Evolutionary conservation across 495 filamentous ascomycete genomes (phyloP).

Genomic region (Lepidopterella palustris): DNA sequence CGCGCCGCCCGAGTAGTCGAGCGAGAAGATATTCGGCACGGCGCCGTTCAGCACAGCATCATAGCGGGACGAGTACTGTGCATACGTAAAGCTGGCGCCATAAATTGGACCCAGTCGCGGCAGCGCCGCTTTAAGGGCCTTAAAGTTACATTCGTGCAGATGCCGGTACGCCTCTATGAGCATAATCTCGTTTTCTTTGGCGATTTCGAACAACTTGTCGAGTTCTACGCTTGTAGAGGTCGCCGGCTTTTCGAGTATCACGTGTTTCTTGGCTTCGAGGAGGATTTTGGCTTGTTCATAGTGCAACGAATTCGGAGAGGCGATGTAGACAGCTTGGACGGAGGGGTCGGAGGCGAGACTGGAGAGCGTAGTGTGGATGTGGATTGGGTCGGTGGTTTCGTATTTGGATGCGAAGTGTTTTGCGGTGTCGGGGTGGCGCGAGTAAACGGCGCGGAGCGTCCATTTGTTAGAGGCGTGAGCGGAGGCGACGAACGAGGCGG

Average conservation of each 20-base stretch:
- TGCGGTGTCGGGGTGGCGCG: slow-evolving; percentile 29
- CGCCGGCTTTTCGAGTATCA: slow-evolving; percentile 88
- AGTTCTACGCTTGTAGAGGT: slow-evolving; percentile 67
- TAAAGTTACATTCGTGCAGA: slow-evolving; percentile 59
- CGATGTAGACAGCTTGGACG: slow-evolving; percentile 46
- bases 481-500: slow-evolving; percentile 32
- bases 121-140: slow-evolving; percentile 62
- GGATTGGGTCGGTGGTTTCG: background rate
- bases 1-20: slow-evolving; percentile 66
- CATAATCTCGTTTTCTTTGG: slow-evolving; percentile 44
- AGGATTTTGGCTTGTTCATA: slow-evolving; percentile 58
- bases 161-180: slow-evolving; percentile 37
- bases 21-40: slow-evolving; percentile 80
- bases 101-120: slow-evolving; percentile 55
- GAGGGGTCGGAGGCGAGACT: slow-evolving; percentile 33
- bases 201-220: slow-evolving; percentile 57
- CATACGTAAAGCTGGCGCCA: slow-evolving; percentile 33
- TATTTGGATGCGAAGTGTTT: slow-evolving; percentile 27
- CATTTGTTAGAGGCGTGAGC: slow-evolving; percentile 32
- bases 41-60: slow-evolving; percentile 48
- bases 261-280: slow-evolving; percentile 70
- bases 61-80: slow-evolving; percentile 33
- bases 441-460: slow-evolving; percentile 35
- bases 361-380: slow-evolving; percentile 30
- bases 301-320: slow-evolving; percentile 52